phyloP scores from a whole-genome alignment of 106 monocot genomes.

The Dendrobium catenatum region DNA sequence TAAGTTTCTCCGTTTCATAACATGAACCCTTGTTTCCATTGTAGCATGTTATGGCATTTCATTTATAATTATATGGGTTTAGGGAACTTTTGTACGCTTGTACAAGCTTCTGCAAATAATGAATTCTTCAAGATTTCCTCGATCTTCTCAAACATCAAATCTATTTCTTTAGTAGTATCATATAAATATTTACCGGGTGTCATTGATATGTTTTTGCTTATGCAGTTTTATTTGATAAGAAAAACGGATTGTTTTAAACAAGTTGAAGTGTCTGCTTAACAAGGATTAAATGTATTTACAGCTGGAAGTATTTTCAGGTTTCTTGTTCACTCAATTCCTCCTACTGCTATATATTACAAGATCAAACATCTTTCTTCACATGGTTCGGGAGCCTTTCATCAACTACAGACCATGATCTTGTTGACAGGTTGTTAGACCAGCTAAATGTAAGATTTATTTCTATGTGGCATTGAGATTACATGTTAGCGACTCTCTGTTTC shows the following conservation, averaged over 20 bases:
- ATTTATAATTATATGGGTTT: background rate
- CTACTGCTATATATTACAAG: slow-evolving; percentile 21
- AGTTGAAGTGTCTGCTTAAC: background rate
- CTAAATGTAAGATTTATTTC: slow-evolving; percentile 9
- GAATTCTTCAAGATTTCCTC: background rate
- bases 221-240: background rate
- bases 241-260: background rate
- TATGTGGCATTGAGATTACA: background rate
- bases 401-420: slow-evolving; percentile 11
- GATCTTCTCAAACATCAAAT: background rate
- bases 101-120: background rate
- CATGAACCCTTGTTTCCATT: no score
- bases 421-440: slow-evolving; percentile 11
- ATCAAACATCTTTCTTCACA: slow-evolving; percentile 1
- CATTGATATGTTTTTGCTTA: background rate
- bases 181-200: background rate
- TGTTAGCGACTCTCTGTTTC: background rate
- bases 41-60: background rate
- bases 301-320: slow-evolving; percentile 9
- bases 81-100: background rate
- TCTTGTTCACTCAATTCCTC: slow-evolving; percentile 23
- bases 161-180: background rate
- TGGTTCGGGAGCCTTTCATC: slow-evolving; percentile 14
- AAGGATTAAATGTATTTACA: background rate
- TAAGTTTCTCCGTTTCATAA: no score